Evolutionary conservation across 164 flowering plant species (phyloP), one percentile per base, ranked within the genome.

Genomic region (Chimonanthus praecox): DNA sequence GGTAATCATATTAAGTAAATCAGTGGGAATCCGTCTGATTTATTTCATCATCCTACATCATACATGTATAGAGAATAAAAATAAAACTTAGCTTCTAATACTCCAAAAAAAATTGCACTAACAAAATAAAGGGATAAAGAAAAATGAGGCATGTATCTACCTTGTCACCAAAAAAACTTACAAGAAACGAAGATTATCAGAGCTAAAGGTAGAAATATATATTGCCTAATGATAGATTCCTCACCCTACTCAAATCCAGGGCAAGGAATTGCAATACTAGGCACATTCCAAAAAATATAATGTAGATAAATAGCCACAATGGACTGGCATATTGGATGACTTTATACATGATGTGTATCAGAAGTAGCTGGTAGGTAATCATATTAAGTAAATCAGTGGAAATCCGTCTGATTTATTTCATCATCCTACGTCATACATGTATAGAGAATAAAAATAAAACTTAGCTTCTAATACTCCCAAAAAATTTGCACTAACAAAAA

Each of bases 371-470:
- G 74, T 78, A 60, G 50, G 1, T 58, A 71, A 73, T 77, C 83
- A 78, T 65, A 20, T 67, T 62, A 8, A 6, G 45, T 51, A 46
- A 70, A 80, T 86, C 88, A 86, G 58, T 83, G 88, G 88, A 87
- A 86, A 86, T 86, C 88, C 88, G 87, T 72, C 77, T 80, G 87
- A 84, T 84, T 84, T 74, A 6, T 75, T 70, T 84, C 88, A 81
- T 86, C 88, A 84, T 73, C 68, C 85, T 10, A 18, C 51, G 73
- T 61, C 81, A 75, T 20, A 20, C 47, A 1, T 33, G 33, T 33
- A 33, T 33, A 33, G 33, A 1, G 33, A 33, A 33, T 33, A 33
- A 33, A 33, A 33, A 33, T 33, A 33, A 33, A 33, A 33, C 33
- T 33, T 33, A 33, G 33, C 2, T 33, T 33, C 33, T 1, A 33